Base-by-base conservation (phyloP, 495 filamentous ascomycete genomes). In the Pseudoneurospora amorphoporcata region DNA sequence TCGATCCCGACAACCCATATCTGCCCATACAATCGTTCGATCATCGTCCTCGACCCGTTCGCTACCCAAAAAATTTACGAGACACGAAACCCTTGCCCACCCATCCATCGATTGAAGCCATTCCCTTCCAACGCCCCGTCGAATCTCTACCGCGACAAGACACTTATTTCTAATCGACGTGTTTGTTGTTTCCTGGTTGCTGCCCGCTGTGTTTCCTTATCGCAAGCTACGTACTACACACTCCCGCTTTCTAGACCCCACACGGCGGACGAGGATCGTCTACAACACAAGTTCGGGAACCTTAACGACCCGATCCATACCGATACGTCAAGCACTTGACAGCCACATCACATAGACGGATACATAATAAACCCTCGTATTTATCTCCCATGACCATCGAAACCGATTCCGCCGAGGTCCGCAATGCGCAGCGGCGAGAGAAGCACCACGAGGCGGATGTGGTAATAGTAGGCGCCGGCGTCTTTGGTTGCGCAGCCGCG, bases 401-500 rank as follows among this genome's bases (percentile, higher is more conserved):
- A 17, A 65, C 17, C 68, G 35, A 73, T 16, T 77, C 78, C 65
- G 71, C 78, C 58, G 74, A 78, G 39, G 77, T 75, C 72, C 84
- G 82, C 77, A 72, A 75, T n/a, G 76, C 73, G 39, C 79, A 83
- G 75, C 83, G 84, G 74, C 81, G 84, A 69, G 61, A 77, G 8
- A 72, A 78, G 43, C 79, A 82, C 77, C 84, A 86, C 73, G 84
- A 86, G 75, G 84, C 83, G 61, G 95, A 99, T 76, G 88, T 97
- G 41, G 90, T 97, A 39, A 90, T 99, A 65, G 90, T 98, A 29
- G 95, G 95, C 74, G 95, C 93, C 0, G 95, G 95, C 69, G 86
- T 98, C 71, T 86, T 97, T 53, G 95, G 95, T 23, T 96, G 93
- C 79, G 93, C 95, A 8, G 83, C 94, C n/a, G 90, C 96, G 7